Percentiles rank a stretch among this genome's conserved stretches.
Evolutionary conservation across 2,329 filamentous ascomycete genomes (phyloP).

Genomic region (Talaromyces sp.): DNA sequence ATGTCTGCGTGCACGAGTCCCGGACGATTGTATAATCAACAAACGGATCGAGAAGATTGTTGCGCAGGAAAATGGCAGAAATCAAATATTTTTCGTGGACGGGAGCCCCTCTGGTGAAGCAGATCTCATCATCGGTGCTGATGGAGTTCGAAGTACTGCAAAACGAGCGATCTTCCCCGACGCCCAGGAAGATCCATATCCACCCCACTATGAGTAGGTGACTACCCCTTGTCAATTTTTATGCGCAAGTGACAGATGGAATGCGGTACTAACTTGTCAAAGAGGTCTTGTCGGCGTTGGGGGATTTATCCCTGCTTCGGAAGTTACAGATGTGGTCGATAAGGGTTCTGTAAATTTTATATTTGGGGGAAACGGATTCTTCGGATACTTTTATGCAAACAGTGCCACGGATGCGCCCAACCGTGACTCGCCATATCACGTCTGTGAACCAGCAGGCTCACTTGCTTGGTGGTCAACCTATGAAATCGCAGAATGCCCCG

Average conservation of each 20-base stretch:
- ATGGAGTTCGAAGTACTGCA: conserved; percentile 43
- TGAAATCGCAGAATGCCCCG: conserved; percentile 34
- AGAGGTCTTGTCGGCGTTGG: conserved; percentile 51
- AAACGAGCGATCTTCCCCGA: conserved; percentile 40
- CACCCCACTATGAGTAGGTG: conserved; percentile 45
- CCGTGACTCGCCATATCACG: conserved; percentile 28
- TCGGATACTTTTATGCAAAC: conserved; percentile 50
- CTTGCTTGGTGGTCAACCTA: conserved; percentile 54
- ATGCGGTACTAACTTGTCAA: neutral
- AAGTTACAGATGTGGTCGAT: conserved; percentile 34
- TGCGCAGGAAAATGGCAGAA: conserved; percentile 21
- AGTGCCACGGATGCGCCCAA: conserved; percentile 23
- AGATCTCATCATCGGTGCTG: conserved; percentile 49
- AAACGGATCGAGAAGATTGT: conserved; percentile 36
- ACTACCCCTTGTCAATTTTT: neutral
- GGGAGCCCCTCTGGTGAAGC: conserved; percentile 35
- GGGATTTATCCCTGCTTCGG: conserved; percentile 43
- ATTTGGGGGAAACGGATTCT: conserved; percentile 55
- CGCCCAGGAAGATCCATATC: conserved; percentile 35
- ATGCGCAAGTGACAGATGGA: too few species aligned
- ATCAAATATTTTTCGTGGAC: conserved; percentile 39
- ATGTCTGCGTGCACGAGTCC: conserved; percentile 39
- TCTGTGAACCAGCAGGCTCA: conserved; percentile 32
- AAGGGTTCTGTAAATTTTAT: conserved; percentile 46
- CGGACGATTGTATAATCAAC: conserved; percentile 36